Evolutionary conservation across 306 rosid species (phyloP).

Genomic region (Rosa lucieae): DNA sequence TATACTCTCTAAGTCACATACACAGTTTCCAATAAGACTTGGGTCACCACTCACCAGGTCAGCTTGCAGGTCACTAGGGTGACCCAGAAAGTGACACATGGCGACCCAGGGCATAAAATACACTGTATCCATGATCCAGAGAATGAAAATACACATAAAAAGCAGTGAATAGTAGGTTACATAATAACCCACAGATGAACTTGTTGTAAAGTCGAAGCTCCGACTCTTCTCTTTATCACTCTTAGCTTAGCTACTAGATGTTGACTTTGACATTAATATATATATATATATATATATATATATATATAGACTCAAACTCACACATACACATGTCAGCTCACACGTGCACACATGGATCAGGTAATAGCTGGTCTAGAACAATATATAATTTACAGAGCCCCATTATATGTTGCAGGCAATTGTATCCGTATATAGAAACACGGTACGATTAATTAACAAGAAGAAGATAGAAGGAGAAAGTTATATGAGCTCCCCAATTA

Average conservation of each 20-base stretch:
- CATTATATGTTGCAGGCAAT: background rate
- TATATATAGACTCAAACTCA: background rate
- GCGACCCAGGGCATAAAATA: too few relatives aligned
- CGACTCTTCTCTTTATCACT: background rate
- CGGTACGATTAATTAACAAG: background rate
- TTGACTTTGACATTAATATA: slow-evolving; percentile 5
- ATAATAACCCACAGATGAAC: too few relatives aligned
- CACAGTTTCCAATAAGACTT: too few relatives aligned
- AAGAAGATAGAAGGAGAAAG: background rate
- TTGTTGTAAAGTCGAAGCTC: background rate
- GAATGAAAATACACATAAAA: too few relatives aligned
- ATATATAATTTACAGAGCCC: background rate
- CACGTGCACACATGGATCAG: slow-evolving; percentile 13
- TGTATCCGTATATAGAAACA: background rate
- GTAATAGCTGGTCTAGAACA: background rate
- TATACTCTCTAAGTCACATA: too few relatives aligned
- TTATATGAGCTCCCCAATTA: background rate
- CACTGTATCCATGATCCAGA: too few relatives aligned
- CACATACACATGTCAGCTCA: background rate
- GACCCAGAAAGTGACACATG: too few relatives aligned
- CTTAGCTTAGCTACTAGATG: background rate
- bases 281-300: background rate
- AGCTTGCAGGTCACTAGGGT: too few relatives aligned
- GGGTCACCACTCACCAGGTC: too few relatives aligned
- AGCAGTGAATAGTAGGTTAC: too few relatives aligned